phyloP scores from a whole-genome alignment of 2,329 filamentous ascomycete species.

The Botrytis porri region DNA sequence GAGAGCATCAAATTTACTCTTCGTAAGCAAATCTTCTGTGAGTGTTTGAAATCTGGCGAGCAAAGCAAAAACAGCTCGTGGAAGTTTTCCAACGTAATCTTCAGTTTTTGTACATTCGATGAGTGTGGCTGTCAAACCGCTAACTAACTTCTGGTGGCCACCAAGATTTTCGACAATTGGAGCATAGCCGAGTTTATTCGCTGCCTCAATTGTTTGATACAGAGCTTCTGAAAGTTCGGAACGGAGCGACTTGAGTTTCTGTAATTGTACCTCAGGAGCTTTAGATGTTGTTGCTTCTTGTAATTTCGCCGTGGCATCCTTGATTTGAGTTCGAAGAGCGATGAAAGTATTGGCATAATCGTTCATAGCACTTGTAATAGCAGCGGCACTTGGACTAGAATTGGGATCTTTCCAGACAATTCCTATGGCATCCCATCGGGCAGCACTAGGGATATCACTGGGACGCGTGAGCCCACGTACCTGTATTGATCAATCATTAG shows the following conservation, averaged over 20 bases:
- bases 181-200: conserved; percentile 53
- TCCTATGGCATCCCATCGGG: conserved; percentile 53
- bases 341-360: conserved; percentile 36
- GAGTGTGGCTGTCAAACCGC: conserved; percentile 52
- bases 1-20: conserved; percentile 63
- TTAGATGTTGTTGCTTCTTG: conserved; percentile 28
- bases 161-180: conserved; percentile 57
- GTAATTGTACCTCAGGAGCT: conserved; percentile 34
- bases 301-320: conserved; percentile 32
- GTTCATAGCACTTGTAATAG: conserved; percentile 35
- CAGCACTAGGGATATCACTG: conserved; percentile 46
- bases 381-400: conserved; percentile 33
- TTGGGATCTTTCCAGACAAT: conserved; percentile 47
- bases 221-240: conserved; percentile 49
- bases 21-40: conserved; percentile 56
- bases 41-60: conserved; percentile 60
- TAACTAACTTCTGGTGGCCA: conserved; percentile 54
- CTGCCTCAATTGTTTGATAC: conserved; percentile 51
- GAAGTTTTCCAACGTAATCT: conserved; percentile 52
- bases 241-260: conserved; percentile 43
- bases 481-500: conserved; percentile 25
- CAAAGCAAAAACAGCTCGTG: conserved; percentile 56
- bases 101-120: conserved; percentile 52
- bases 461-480: conserved; percentile 40
- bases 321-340: conserved; percentile 35